Base-by-base conservation (phyloP, 257 asterid genomes). In the Mitragyna speciosa region DNA sequence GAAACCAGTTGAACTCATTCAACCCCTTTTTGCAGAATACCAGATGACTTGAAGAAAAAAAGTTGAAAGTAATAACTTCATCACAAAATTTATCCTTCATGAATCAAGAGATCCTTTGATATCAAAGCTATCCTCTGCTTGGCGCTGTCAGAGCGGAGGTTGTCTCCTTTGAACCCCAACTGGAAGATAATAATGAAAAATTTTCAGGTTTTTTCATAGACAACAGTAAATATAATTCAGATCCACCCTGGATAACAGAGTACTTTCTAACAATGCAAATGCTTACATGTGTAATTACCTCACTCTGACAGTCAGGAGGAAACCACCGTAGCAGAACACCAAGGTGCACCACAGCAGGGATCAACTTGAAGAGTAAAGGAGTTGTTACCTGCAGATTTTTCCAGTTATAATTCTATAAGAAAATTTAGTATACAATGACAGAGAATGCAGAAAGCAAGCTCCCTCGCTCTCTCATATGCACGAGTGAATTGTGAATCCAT, bases 291-390 rank as follows among this genome's bases (percentile, higher is more conserved):
- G 54, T 33, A 41, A 39, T 84, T 88, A 95, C 98, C 97, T 95
- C 99, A 30, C 75, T 81, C 85, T 85, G 97, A 78, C 81, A 87
- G 73, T 95, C 99, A 26, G 95, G 97, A 51, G 96, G 73, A 86
- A 93, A 95, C 98, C 99, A 95, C 83, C 97, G 91, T 77, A 95
- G 80, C 84, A 95, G 85, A 74, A 95, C 90, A 12, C 99, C 98
- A 67, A 93, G 98, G 86, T 95, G 98, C 84, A 93, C 90, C 39
- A 95, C 97, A 41, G 92, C 97, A 74, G 99, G 99, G 84, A 95
- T 92, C 80, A 95, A 86, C 90, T 95, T 93, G 94, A 95, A 93
- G 81, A 95, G 95, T 88, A 95, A 83, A 68, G 98, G 98, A 45
- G 99, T 95, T 15, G 98, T 95, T 75, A 95, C 98, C 99, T 95